Evolutionary conservation across 2,329 filamentous ascomycete species (phyloP).

Genomic region (Pseudogymnoascus sp.): DNA sequence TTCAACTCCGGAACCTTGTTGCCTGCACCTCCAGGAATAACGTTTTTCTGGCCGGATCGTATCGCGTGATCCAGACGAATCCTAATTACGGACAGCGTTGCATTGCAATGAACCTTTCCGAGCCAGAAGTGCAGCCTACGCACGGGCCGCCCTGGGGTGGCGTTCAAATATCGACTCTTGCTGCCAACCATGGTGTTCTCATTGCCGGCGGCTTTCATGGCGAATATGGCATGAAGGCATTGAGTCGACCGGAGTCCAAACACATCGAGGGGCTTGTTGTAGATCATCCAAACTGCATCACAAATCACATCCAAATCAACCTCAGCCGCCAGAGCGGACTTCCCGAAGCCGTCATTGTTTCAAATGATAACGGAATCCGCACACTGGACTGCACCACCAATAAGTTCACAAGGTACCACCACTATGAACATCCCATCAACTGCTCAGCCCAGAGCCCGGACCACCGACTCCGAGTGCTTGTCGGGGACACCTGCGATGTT

Average conservation of each 20-base stretch:
- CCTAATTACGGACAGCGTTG: slow-evolving; percentile 23
- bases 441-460: slow-evolving; percentile 66
- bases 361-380: slow-evolving; percentile 52
- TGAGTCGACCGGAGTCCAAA: slow-evolving; percentile 24
- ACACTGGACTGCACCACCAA: slow-evolving; percentile 51
- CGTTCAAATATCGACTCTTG: slow-evolving; percentile 28
- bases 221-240: slow-evolving; percentile 30
- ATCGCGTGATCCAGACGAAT: slow-evolving; percentile 44
- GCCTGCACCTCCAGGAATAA: slow-evolving; percentile 47
- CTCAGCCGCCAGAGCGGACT: slow-evolving; percentile 40
- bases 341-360: slow-evolving; percentile 51
- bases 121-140: slow-evolving; percentile 20
- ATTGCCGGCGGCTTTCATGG: slow-evolving; percentile 33
- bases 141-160: slow-evolving; percentile 14
- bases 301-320: slow-evolving; percentile 55
- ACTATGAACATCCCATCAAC: slow-evolving; percentile 58
- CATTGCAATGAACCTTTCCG: slow-evolving; percentile 22
- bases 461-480: slow-evolving; percentile 60
- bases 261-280: slow-evolving; percentile 32
- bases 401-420: slow-evolving; percentile 44
- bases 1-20: slow-evolving; percentile 56
- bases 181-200: slow-evolving; percentile 27
- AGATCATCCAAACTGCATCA: slow-evolving; percentile 50
- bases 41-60: slow-evolving; percentile 46
- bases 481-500: slow-evolving; percentile 59